Evolutionary conservation across 2,329 filamentous ascomycete species (phyloP), one percentile per base, ranked within the genome.

Genomic region (Aspergillus sp.): DNA sequence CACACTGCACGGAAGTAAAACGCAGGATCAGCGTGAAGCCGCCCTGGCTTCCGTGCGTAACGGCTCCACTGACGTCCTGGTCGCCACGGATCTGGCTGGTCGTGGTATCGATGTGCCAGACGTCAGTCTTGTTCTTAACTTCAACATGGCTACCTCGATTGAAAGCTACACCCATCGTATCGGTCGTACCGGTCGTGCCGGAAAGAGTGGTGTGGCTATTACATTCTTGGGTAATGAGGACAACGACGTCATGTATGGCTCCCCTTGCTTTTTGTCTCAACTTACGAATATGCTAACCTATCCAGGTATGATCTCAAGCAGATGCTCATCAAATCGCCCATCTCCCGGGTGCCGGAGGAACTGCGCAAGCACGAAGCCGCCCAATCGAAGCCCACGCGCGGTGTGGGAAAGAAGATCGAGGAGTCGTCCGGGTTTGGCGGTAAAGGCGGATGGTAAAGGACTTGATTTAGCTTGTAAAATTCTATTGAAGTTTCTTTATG

Each of bases 21-120:
- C 93, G 0, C 95, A 99, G 77, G 95, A 98, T 60, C 95, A 99
- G 83, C 88, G 95, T 82, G 95, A 99, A 77, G 90, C 91, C 2
- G 93, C 95, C 0, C 84, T 99, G 31, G 87, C 86, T 14, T 90
- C 90, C n/a, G 83, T 99, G 25, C 90, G 93, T 37, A 86, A 86
- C 44, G 92, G 92, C 35, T 79, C 85, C 51, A 90, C 90, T 0
- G 89, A 96, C 62, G 90, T 99, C 1, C 85, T 99, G 39, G 95
- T 99, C 52, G 95, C 95, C 1, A 99, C 95, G 1, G 95, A 99
- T 77, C 81, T 99, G 57, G 95, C 95, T 1, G 95, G 93, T 62
- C 87, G 95, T 81, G 95, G 95, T 91, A 97, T 99, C 74, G 95
- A 99, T 76, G 93, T 99, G 4, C 87, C 90, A 0, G 95, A 98